Base-by-base conservation (phyloP, 495 filamentous ascomycete genomes). In the Penicillium lividum region DNA sequence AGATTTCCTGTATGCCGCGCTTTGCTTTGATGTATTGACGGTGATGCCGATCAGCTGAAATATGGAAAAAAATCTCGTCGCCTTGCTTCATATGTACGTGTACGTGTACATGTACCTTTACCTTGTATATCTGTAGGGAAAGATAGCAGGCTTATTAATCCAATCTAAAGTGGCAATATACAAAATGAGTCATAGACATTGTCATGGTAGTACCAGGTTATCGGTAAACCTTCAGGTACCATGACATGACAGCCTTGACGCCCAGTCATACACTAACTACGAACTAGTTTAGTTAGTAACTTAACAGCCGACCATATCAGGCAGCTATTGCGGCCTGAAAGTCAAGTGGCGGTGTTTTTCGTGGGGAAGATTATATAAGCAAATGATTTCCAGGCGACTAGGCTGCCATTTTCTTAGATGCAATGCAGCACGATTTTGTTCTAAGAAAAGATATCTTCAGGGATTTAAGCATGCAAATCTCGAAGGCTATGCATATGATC, bases 181-280 rank as follows among this genome's bases (percentile, higher is more conserved):
- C 38, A 46, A 27, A 25, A 46, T 46, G 43, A 46, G 5, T 46
- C 43, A 46, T 46, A 46, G 43, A 46, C 40, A 9, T 40, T 40
- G n/a, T 27, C 43, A 46, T 18, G 43, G 16, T 46, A 7, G 1
- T 46, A 27, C 42, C 42, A 22, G 13, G n/a, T 22, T 16, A 7
- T 44, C 43, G 43, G 43, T 7, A 25, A 22, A 46, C 16, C 43
- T 25, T 46, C 43, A 46, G 43, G 43, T 46, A 46, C 43, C 43
- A 25, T 27, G 9, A 9, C 43, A 3, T 46, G 16, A 11, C 18
- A 46, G 43, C 43, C 43, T 46, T 25, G 43, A 13, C 9, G 43
- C 43, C 43, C 43, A 46, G 43, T 46, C 42, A 45, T 45, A 22
- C 42, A 7, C 22, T 25, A 18, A 22, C 7, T 38, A 10, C 34